These are phyloP conservation scores for Globisporangium barbulae DNA, from an alignment of 352 stramenopile species.

Conservation along the genomic window DNA sequence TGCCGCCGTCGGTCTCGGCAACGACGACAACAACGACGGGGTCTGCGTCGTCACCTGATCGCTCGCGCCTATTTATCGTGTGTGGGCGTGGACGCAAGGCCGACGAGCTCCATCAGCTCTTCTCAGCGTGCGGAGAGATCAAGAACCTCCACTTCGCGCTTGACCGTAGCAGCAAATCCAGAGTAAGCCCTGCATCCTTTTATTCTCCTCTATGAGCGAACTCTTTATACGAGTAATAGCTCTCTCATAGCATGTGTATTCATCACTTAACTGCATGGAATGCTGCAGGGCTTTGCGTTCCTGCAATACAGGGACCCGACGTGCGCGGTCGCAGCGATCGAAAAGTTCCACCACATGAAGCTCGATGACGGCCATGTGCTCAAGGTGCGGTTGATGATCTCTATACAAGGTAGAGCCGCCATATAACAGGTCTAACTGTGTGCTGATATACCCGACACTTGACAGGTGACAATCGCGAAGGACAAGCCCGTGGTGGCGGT, in stretches of 20 bases:
- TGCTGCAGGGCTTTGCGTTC: conserved; percentile 66
- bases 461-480: conserved; percentile 57
- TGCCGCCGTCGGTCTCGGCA: not conserved
- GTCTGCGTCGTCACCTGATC: conserved; percentile 1
- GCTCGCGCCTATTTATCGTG: conserved; percentile 60
- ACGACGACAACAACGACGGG: not conserved
- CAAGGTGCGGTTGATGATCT: conserved; percentile 33
- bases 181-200: conserved; percentile 26
- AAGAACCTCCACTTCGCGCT: conserved; percentile 67
- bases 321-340: conserved; percentile 48
- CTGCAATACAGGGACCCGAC: conserved; percentile 61
- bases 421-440: not conserved
- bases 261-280: not conserved
- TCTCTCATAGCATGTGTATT: not conserved
- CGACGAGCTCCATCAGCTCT: conserved; percentile 63
- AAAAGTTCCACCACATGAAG: conserved; percentile 56
- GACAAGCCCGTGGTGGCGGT: conserved; percentile 45
- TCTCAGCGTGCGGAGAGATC: conserved; percentile 53
- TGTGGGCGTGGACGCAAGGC: conserved; percentile 61
- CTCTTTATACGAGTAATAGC: no score
- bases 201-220: not conserved
- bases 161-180: conserved; percentile 74
- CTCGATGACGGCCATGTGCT: conserved; percentile 70
- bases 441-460: not conserved
- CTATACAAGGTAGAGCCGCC: no score